phyloP scores from a whole-genome alignment of 805 yeast species.

The Komagataella populi region DNA sequence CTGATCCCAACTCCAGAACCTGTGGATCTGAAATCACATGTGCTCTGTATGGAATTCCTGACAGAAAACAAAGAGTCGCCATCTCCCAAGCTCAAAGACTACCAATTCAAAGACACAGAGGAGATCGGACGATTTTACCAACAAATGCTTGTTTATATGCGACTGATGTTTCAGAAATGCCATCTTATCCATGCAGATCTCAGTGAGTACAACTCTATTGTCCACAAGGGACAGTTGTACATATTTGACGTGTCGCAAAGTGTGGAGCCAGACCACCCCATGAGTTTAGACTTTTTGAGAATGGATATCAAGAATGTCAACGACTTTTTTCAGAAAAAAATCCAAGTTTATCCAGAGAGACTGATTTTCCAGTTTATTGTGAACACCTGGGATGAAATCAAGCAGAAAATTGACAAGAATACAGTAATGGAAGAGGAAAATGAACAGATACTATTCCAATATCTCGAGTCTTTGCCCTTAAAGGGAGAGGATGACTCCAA shows the following conservation, averaged over 20 bases:
- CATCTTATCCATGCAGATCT: constrained; percentile 92
- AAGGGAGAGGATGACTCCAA: constrained; percentile 39
- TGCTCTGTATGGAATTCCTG: constrained; percentile 86
- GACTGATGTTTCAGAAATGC: constrained; percentile 79
- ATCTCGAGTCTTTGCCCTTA: constrained; percentile 39
- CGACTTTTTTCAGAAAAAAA: constrained; percentile 70
- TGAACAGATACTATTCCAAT: constrained; percentile 24
- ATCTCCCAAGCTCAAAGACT: constrained; percentile 81
- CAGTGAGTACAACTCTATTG: constrained; percentile 85
- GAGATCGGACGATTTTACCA: constrained; percentile 58
- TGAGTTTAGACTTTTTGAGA: constrained; percentile 85
- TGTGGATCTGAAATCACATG: constrained; percentile 75
- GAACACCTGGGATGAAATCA: constrained; percentile 26
- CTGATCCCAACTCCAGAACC: constrained; percentile 88
- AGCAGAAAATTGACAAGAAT: constrained; percentile 15
- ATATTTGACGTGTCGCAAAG: constrained; percentile 95
- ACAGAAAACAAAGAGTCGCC: constrained; percentile 75
- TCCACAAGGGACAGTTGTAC: constrained; percentile 65
- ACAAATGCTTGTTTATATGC: constrained; percentile 72
- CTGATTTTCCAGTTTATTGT: constrained; percentile 68
- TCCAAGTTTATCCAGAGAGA: constrained; percentile 71
- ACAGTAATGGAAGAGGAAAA: constrained; percentile 23
- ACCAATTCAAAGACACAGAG: constrained; percentile 53
- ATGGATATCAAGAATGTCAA: constrained; percentile 97
- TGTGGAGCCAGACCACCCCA: constrained; percentile 96